Percentiles rank a stretch among this genome's conserved stretches.
phyloP scores from a whole-genome alignment of 345 rosid species.

The Kandelia obovata region DNA sequence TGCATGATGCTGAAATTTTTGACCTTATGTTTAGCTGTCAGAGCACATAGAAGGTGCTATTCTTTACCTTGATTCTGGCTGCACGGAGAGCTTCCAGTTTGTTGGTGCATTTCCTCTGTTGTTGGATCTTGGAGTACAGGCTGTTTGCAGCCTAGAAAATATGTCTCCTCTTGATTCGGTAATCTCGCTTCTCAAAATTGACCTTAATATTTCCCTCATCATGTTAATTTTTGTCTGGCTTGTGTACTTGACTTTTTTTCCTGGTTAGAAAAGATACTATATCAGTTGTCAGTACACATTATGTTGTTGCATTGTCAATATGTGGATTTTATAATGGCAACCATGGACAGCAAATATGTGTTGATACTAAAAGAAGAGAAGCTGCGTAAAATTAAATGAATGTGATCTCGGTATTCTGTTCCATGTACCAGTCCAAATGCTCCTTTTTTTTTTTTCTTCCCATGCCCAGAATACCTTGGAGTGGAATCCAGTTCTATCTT shows the following conservation, averaged over 20 bases:
- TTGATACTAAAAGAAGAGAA: neutral
- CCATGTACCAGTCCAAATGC: neutral
- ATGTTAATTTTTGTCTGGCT: neutral
- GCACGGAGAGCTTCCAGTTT: constrained; percentile 86
- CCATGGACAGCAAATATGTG: neutral
- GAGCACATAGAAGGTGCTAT: constrained; percentile 65
- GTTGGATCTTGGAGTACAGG: constrained; percentile 63
- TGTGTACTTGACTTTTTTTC: neutral
- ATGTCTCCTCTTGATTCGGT: constrained; percentile 73
- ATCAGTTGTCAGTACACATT: neutral
- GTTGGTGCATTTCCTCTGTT: constrained; percentile 78
- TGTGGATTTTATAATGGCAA: neutral
- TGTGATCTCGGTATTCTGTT: neutral
- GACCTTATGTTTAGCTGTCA: constrained; percentile 41
- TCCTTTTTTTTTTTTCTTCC: no score
- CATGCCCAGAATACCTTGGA: no score
- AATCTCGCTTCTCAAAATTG: constrained; percentile 15
- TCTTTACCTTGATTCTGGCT: constrained; percentile 85
- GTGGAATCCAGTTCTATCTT: neutral
- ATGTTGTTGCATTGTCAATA: neutral
- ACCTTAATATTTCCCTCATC: neutral
- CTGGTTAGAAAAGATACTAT: neutral
- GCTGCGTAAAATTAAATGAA: neutral
- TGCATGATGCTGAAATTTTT: no score
- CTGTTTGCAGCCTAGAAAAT: constrained; percentile 81